A percentile compares a stretch with the other conserved stretches of the same genome.
phyloP scores from a whole-genome alignment of 495 filamentous ascomycete species.

The Penicillium flavigenum region DNA sequence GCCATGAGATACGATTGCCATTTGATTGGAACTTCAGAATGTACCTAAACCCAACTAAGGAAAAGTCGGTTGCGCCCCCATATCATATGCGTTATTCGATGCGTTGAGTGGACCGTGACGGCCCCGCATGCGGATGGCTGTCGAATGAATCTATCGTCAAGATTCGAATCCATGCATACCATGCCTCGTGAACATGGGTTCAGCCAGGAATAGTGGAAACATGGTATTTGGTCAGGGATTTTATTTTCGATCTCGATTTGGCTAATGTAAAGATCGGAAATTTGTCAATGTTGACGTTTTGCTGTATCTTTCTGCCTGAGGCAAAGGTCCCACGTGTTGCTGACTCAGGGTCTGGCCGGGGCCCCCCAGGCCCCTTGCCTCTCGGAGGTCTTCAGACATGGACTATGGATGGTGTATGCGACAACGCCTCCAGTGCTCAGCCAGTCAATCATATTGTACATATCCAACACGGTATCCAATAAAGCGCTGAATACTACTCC shows the following conservation, averaged over 20 bases:
- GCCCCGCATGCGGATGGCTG: conserved; percentile 29
- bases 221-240: background rate
- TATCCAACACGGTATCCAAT: too few relatives aligned
- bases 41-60: background rate
- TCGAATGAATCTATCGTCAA: conserved; percentile 5
- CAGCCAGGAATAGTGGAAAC: background rate
- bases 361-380: too few relatives aligned
- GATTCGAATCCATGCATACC: conserved; percentile 18
- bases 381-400: too few relatives aligned
- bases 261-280: background rate
- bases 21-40: background rate
- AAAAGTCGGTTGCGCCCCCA: conserved; percentile 17
- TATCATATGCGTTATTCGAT: conserved; percentile 20
- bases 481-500: too few relatives aligned
- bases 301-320: background rate
- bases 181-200: conserved; percentile 23
- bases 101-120: conserved; percentile 6
- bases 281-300: background rate
- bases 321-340: background rate
- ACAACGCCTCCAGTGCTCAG: too few relatives aligned
- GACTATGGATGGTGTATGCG: too few relatives aligned
- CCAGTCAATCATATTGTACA: too few relatives aligned
- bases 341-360: too few relatives aligned
- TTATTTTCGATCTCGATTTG: background rate
- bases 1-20: background rate